Percentiles rank a stretch among this genome's conserved stretches.
These are phyloP conservation scores for Papilionanthe hybrid DNA, from an alignment of 116 monocot species.

Conservation along the genomic window DNA sequence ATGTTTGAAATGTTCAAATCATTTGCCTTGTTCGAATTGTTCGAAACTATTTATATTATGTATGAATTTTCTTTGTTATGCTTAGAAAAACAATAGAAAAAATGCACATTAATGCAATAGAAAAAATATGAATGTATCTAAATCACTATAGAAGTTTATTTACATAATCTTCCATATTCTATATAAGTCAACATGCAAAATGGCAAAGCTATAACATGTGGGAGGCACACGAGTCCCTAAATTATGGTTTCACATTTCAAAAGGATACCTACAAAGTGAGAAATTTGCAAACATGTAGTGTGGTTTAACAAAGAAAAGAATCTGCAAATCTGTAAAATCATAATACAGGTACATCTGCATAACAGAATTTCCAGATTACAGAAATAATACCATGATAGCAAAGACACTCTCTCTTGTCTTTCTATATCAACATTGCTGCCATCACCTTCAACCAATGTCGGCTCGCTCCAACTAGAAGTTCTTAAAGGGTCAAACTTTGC, in stretches of 20 bases:
- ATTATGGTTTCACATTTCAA: constrained; percentile 1
- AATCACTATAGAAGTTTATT: no score
- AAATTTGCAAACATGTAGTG: not conserved
- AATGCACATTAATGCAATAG: no score
- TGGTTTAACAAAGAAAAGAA: not conserved
- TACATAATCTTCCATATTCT: no score
- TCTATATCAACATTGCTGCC: constrained; percentile 23
- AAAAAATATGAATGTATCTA: no score
- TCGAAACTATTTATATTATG: no score
- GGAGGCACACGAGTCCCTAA: no score
- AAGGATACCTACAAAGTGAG: not conserved
- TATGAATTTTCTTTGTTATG: no score
- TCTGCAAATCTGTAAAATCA: constrained; percentile 29
- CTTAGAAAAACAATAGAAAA: no score
- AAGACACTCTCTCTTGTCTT: constrained; percentile 30
- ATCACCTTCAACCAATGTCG: constrained; percentile 28
- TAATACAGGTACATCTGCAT: constrained; percentile 1
- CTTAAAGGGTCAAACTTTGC: constrained; percentile 38
- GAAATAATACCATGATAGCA: constrained; percentile 27
- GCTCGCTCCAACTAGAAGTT: constrained; percentile 27
- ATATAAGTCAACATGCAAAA: no score
- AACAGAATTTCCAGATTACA: constrained; percentile 16
- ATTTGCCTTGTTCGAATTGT: no score
- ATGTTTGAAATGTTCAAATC: no score
- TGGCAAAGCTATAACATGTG: no score